Evolutionary conservation across 129 eudicot species (phyloP).

Genomic region (Escallonia rubra): DNA sequence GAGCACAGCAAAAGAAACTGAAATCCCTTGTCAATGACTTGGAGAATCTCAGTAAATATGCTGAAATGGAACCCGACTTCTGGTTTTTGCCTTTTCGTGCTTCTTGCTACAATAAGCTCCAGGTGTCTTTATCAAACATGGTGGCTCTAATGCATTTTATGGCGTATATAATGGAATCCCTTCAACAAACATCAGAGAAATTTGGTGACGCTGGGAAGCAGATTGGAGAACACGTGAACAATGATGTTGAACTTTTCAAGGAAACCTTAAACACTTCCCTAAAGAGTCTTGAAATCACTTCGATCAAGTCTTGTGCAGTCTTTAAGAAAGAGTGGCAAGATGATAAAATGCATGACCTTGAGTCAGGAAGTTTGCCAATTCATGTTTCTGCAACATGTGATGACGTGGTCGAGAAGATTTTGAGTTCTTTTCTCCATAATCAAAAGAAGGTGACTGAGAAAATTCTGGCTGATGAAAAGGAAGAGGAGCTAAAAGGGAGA

Average conservation of each 20-base stretch:
- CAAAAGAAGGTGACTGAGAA: conserved; percentile 22
- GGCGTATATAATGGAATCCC: conserved; percentile 27
- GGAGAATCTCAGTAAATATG: conserved; percentile 30
- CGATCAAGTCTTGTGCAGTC: conserved; percentile 15
- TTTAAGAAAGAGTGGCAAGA: conserved; percentile 22
- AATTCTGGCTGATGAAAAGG: conserved; percentile 19
- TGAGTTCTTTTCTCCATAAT: conserved; percentile 26
- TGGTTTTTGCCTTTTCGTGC: conserved; percentile 56
- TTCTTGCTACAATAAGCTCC: conserved; percentile 36
- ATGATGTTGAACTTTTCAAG: conserved; percentile 31
- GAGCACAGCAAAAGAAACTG: conserved; percentile 27
- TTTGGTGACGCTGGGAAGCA: conserved; percentile 26
- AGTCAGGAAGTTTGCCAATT: conserved; percentile 25
- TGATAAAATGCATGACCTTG: conserved; percentile 32
- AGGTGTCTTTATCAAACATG: conserved; percentile 38
- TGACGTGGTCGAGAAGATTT: conserved; percentile 8
- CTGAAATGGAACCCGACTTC: conserved; percentile 62
- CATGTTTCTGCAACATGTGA: background rate
- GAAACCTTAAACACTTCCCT: conserved; percentile 32
- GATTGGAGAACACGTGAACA: conserved; percentile 39
- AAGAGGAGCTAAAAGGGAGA: conserved; percentile 32
- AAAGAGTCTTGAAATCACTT: conserved; percentile 23
- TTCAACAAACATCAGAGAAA: conserved; percentile 19
- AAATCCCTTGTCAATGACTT: conserved; percentile 29
- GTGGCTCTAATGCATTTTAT: conserved; percentile 44